phyloP scores from a whole-genome alignment of 371 early-diverging fungal species.

The Nosema muscidifuracis region DNA sequence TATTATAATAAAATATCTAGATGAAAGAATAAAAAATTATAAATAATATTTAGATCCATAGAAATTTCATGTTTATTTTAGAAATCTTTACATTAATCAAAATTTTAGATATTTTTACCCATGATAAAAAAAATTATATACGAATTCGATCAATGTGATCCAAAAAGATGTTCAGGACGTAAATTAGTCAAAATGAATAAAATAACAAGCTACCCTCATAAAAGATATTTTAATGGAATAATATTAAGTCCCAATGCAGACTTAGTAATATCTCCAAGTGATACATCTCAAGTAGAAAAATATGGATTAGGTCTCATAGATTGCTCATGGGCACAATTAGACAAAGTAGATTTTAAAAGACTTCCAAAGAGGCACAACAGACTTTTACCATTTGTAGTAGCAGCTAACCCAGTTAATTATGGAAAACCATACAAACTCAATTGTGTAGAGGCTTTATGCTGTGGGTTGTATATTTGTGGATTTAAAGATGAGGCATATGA shows the following conservation, averaged over 20 bases:
- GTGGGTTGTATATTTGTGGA: constrained; percentile 82
- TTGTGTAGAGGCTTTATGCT: constrained; percentile 96
- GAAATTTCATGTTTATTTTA: too few relatives aligned
- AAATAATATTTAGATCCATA: too few relatives aligned
- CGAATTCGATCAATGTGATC: constrained; percentile 97
- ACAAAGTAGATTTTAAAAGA: constrained; percentile 80
- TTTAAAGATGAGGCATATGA: constrained; percentile 65
- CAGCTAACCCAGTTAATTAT: constrained; percentile 96
- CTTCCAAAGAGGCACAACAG: constrained; percentile 47
- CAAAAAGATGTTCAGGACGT: constrained; percentile 90
- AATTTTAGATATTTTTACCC: neutral
- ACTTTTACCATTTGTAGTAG: constrained; percentile 82
- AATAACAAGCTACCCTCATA: constrained; percentile 71
- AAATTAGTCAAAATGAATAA: constrained; percentile 75
- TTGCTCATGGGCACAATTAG: constrained; percentile 92
- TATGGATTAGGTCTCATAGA: constrained; percentile 88
- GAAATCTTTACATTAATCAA: too few relatives aligned
- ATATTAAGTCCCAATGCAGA: constrained; percentile 83
- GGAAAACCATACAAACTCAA: constrained; percentile 93
- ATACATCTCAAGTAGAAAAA: constrained; percentile 71
- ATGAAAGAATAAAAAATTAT: too few relatives aligned
- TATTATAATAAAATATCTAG: too few relatives aligned
- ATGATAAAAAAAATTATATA: constrained; percentile 57
- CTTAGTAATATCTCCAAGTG: constrained; percentile 79
- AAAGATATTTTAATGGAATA: constrained; percentile 79